Evolutionary conservation across 305 asterid genomes (phyloP), one percentile per base, ranked within the genome.

Genomic region (Fraxinus baroniana): DNA sequence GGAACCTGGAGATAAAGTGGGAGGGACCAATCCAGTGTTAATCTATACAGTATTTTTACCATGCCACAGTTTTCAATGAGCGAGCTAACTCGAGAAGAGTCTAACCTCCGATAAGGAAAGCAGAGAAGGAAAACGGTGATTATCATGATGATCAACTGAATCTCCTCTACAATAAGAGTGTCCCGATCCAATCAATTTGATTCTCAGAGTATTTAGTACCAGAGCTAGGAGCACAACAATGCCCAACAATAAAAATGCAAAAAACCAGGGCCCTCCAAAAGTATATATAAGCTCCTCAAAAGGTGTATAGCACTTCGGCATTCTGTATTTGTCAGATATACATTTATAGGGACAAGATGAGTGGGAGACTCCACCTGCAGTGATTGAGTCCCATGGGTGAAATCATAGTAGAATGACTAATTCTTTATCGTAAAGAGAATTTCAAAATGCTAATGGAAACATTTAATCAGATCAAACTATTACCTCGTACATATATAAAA

Each of bases 261-360:
- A 94, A 20, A 95, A 94, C 95, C 97, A 95, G 81, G 98, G 98
- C 37, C 98, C 98, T 79, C 98, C 97, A 88, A 95, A 95, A 52
- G 98, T 90, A 84, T 91, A 92, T 87, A 95, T 89, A 74, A 95
- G 90, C 89, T 95, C 98, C 89, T 95, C 98, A 86, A 95, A 93
- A 81, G 98, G 97, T 26, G 98, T 95, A 84, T 88, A 94, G 88
- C 98, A 95, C 89, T 94, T 92, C 10, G 95, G 95, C 85, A 82
- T 90, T 90, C 92, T 87, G 88, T 94, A 95, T 89, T 92, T 92
- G 83, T 91, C 97, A 83, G 98, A 93, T 83, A 91, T 89, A 83
- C 98, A 95, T 91, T 80, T 88, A 79, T 90, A 94, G 57, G 97
- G 98, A 80, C 98, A 95, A 82, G 86, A 80, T 79, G 97, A 84